Conservation (phyloP, 768 basidiomycete species). For the Amanita phalloides region DNA sequence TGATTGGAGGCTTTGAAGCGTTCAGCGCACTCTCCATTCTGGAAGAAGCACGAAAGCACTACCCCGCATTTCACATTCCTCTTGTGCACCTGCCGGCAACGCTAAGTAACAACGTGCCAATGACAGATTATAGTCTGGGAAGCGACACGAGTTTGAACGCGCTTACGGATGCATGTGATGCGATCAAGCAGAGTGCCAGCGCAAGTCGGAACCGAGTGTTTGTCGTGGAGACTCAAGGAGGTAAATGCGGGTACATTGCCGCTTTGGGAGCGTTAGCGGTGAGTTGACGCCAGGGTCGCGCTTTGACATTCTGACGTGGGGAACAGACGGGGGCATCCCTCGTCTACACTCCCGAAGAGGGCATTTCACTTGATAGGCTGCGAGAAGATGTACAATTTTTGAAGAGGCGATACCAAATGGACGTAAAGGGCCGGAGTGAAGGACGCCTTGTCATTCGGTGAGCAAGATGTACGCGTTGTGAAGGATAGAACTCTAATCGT, state of each 20-base stretch:
- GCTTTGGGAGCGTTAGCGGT: slow-evolving; percentile 94
- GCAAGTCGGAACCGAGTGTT: slow-evolving; percentile 95
- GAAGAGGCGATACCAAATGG: slow-evolving; percentile 74
- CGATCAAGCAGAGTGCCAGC: slow-evolving; percentile 96
- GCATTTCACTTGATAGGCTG: slow-evolving; percentile 75
- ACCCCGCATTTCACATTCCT: slow-evolving; percentile 91
- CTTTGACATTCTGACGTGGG: background rate
- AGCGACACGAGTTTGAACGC: slow-evolving; percentile 98
- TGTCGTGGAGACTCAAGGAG: slow-evolving; percentile 96
- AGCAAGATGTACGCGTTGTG: slow-evolving; percentile 13
- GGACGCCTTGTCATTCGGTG: slow-evolving; percentile 90
- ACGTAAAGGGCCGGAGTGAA: slow-evolving; percentile 83
- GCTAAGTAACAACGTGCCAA: slow-evolving; percentile 95
- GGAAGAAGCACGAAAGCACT: slow-evolving; percentile 69
- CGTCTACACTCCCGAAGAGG: slow-evolving; percentile 89
- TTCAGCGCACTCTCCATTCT: slow-evolving; percentile 72
- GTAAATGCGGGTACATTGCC: slow-evolving; percentile 92
- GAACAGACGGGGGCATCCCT: slow-evolving; percentile 79
- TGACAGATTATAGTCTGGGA: slow-evolving; percentile 94
- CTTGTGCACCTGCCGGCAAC: slow-evolving; percentile 95
- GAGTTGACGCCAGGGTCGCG: slow-evolving; percentile 20
- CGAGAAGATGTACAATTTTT: slow-evolving; percentile 82
- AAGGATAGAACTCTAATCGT: slow-evolving; percentile 2
- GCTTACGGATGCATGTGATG: slow-evolving; percentile 93
- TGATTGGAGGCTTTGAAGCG: slow-evolving; percentile 96